Conservation (phyloP, 495 filamentous ascomycete species). For the Penicillium malachiteum region DNA sequence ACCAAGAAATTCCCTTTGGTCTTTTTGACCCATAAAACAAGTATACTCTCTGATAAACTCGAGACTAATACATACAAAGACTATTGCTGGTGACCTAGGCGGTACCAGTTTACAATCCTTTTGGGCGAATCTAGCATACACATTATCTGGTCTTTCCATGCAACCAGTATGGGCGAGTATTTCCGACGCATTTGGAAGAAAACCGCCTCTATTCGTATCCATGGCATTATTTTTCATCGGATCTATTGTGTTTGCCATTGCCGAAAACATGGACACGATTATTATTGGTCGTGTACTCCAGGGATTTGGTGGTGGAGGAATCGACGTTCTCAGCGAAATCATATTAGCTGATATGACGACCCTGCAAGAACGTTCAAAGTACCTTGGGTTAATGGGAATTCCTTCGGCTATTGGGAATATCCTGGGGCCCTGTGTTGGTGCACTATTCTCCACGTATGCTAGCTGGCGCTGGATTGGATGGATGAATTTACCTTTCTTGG, state of each 20-base stretch:
- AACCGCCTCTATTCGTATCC: conserved; percentile 39
- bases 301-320: conserved; percentile 36
- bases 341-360: conserved; percentile 42
- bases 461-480: conserved; percentile 66
- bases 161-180: conserved; percentile 41
- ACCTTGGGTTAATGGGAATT: conserved; percentile 27
- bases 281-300: conserved; percentile 33
- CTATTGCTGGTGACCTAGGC: conserved; percentile 26
- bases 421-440: conserved; percentile 35
- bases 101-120: conserved; percentile 52
- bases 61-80: no score
- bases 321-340: conserved; percentile 32
- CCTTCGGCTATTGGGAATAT: conserved; percentile 26
- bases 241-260: conserved; percentile 38
- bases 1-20: no score
- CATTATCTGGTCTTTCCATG: conserved; percentile 25
- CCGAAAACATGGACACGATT: conserved; percentile 30
- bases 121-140: conserved; percentile 52
- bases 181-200: conserved; percentile 54
- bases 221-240: conserved; percentile 44
- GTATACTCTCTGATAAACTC: no score
- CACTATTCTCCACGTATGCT: conserved; percentile 28
- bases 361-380: conserved; percentile 34
- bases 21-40: no score
- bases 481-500: conserved; percentile 63